phyloP scores from a whole-genome alignment of 306 rosid genomes.

The Castanospermum australe region DNA sequence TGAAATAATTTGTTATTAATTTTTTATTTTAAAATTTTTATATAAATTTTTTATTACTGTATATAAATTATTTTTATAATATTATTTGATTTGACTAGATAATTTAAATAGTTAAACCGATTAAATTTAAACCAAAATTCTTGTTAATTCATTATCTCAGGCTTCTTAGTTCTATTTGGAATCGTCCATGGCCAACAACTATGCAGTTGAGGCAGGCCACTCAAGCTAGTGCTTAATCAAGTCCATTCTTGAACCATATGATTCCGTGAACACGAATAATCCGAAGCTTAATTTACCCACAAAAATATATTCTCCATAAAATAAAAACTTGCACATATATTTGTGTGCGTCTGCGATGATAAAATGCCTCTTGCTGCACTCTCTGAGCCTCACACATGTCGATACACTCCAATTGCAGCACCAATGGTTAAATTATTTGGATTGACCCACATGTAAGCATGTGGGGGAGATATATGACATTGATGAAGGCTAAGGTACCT shows the following conservation, averaged over 20 bases:
- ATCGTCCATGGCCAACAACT: not conserved
- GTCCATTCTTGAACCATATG: not conserved
- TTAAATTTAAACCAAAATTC: too few species aligned
- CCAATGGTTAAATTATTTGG: not conserved
- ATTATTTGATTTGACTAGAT: too few species aligned
- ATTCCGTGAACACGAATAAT: not conserved
- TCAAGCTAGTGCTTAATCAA: slow-evolving; percentile 12
- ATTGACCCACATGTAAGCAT: slow-evolving; percentile 15
- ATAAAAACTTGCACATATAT: not conserved
- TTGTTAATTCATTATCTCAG: too few species aligned
- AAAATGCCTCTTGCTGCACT: not conserved
- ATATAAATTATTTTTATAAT: too few species aligned
- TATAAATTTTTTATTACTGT: too few species aligned
- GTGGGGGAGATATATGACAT: slow-evolving; percentile 10
- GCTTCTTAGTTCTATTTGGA: not conserved
- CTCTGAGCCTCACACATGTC: not conserved
- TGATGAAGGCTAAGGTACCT: not conserved
- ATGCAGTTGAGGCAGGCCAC: not conserved
- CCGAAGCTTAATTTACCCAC: not conserved
- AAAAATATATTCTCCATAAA: not conserved
- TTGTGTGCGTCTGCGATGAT: not conserved
- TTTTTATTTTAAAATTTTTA: too few species aligned
- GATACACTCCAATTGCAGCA: not conserved
- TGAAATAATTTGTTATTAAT: too few species aligned
- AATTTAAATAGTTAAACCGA: too few species aligned